Evolutionary conservation across 2,329 filamentous ascomycete species (phyloP), one percentile per base, ranked within the genome.

Genomic region (Cladosporium cucumerinum): DNA sequence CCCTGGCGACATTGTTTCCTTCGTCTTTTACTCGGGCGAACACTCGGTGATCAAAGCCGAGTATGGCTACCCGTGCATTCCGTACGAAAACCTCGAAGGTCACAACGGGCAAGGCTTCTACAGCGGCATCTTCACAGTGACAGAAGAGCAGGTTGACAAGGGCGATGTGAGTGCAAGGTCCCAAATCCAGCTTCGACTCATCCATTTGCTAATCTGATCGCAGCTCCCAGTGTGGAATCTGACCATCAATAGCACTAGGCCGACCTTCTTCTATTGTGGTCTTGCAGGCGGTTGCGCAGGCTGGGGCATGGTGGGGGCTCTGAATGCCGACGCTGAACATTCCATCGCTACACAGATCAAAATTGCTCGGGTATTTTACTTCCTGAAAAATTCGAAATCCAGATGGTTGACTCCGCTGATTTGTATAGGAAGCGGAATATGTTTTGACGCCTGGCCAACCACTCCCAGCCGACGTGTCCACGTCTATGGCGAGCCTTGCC

Each of bases 291-390:
- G 88, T 2, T 94, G 91, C 72, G 81, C 82, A 4, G 75, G 78
- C 2, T 83, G 88, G 49, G 82, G 85, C 26, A 94, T 93, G 90
- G 84, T 94, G 16, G 90, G 90, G 2, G 89, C 86, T 1, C 88
- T 94, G 69, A 94, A 93, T 72, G 84, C 88, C 8, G 79, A 79
- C 61, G 64, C 62, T 5, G 74, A 68, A 1, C 66, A 65, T 7
- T 66, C 68, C 11, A 65, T 77, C 18, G 66, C 63, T 10, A 70
- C 64, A 10, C 75, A 77, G 57, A 73, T 73, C 60, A 63, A 65
- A n/a, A 43, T 71, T 10, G 74, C 75, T 43, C 34, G 55, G 36
- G 55, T 58, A 34, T 10, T 6, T 7, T 14, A 36, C 34, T 36
- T 36, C 34, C 34, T 36, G 14, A 36, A 3, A 36, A 12, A 36